phyloP scores from a whole-genome alignment of 495 filamentous ascomycete genomes.

The Aspergillus heteromorphus region DNA sequence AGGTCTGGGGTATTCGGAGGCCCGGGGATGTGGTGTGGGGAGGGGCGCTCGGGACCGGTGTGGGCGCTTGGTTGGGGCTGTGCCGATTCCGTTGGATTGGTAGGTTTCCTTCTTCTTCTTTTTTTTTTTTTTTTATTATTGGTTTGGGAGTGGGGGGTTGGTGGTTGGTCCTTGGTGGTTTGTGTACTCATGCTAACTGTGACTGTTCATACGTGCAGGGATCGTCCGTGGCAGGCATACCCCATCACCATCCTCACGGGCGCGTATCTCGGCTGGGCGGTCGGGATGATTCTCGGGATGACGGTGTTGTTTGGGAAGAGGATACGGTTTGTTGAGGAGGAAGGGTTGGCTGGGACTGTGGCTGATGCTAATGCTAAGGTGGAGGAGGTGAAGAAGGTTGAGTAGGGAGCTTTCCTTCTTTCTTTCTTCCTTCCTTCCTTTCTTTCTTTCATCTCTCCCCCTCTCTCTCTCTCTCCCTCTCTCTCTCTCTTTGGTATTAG shows the following conservation, averaged over 20 bases:
- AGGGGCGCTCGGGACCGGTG: constrained; percentile 38
- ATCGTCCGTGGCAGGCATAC: constrained; percentile 96
- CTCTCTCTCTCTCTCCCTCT: too few relatives aligned
- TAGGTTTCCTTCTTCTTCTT: constrained; percentile 33
- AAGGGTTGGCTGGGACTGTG: constrained; percentile 15
- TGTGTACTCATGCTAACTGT: constrained; percentile 6
- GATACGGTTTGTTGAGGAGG: constrained; percentile 48
- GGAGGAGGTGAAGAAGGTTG: constrained; percentile 3
- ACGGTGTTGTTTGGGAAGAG: constrained; percentile 55
- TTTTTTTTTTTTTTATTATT: constrained; percentile 2
- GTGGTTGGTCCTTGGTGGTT: not conserved
- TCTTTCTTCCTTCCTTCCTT: too few relatives aligned
- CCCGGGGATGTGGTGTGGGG: constrained; percentile 39
- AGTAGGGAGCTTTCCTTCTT: too few relatives aligned
- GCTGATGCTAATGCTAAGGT: too few relatives aligned
- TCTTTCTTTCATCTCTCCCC: too few relatives aligned
- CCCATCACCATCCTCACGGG: constrained; percentile 82
- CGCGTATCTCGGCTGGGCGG: constrained; percentile 60
- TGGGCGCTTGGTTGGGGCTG: constrained; percentile 62
- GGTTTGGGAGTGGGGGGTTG: not conserved
- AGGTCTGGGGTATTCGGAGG: constrained; percentile 50
- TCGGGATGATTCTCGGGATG: constrained; percentile 58
- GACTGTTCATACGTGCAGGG: constrained; percentile 45
- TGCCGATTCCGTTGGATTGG: constrained; percentile 96
- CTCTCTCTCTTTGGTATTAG: too few relatives aligned